Evolutionary conservation across 2,329 filamentous ascomycete species (phyloP).

Genomic region (Fusarium lyarnte): DNA sequence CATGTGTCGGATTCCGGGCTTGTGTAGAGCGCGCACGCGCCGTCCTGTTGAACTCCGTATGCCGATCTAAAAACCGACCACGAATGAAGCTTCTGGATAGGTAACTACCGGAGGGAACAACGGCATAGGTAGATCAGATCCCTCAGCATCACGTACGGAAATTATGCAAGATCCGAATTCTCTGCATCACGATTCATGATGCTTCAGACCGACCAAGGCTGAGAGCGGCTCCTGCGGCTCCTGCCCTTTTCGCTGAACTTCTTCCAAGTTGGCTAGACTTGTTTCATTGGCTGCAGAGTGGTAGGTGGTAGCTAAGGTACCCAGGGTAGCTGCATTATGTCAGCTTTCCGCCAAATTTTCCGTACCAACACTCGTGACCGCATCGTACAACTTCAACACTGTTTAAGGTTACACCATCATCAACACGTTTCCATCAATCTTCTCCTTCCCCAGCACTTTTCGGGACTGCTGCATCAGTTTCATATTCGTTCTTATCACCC

Average conservation of each 20-base stretch:
- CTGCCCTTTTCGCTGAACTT: not conserved
- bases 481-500: conserved; percentile 8
- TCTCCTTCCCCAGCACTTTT: conserved; percentile 25
- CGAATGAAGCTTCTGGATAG: not conserved
- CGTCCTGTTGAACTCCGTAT: not conserved
- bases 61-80: not conserved
- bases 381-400: conserved; percentile 30
- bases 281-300: conserved; percentile 1
- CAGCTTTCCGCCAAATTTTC: conserved; percentile 43
- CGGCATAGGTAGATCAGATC: not conserved
- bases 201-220: conserved; percentile 1
- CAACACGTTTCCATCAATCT: conserved; percentile 34
- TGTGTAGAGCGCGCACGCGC: not conserved
- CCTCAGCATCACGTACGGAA: not conserved
- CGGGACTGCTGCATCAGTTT: conserved; percentile 42
- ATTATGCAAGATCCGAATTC: not conserved
- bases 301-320: too few species aligned
- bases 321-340: conserved; percentile 27
- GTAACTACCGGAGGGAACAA: not conserved
- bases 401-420: conserved; percentile 30
- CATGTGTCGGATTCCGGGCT: conserved; percentile 10
- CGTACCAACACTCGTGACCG: conserved; percentile 36
- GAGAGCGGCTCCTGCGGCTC: not conserved
- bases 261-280: not conserved
- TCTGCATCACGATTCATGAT: not conserved